phyloP scores from a whole-genome alignment of 495 filamentous ascomycete genomes.

The Trypethelium eluteriae region DNA sequence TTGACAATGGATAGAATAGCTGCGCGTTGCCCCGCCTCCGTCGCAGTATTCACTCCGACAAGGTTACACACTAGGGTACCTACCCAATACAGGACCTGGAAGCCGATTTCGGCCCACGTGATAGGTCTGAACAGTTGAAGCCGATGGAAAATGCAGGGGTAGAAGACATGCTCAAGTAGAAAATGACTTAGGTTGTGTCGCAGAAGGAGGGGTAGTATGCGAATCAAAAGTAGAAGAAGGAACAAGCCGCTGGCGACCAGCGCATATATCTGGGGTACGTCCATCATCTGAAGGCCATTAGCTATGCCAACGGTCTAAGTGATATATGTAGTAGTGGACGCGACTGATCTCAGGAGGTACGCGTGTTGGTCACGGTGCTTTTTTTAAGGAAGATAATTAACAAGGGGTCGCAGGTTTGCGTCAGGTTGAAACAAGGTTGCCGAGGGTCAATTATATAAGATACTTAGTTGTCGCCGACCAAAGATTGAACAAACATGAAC shows the following conservation, averaged over 20 bases:
- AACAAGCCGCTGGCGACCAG: not conserved
- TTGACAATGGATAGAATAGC: not conserved
- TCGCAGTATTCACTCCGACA: not conserved
- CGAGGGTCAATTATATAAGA: no score
- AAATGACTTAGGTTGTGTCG: not conserved
- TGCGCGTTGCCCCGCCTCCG: not conserved
- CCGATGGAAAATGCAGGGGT: not conserved
- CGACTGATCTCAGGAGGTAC: no score
- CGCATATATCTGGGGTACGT: not conserved
- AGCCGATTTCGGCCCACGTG: constrained; percentile 2
- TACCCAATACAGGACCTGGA: not conserved
- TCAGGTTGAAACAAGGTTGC: no score
- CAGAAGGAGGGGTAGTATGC: not conserved
- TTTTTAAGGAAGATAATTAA: no score
- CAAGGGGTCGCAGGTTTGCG: no score
- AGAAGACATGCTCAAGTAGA: not conserved
- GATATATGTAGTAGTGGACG: constrained; percentile 5
- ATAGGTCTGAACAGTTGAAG: constrained; percentile 2
- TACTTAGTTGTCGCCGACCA: not conserved
- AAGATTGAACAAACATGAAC: not conserved
- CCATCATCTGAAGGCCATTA: not conserved
- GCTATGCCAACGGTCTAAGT: not conserved
- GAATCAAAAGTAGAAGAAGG: not conserved
- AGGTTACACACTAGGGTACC: constrained; percentile 1
- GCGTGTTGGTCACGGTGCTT: no score